A percentile compares a stretch with the other conserved stretches of the same genome.
Conservation (phyloP, 257 asterid species). For the Verbascum thapsus region DNA sequence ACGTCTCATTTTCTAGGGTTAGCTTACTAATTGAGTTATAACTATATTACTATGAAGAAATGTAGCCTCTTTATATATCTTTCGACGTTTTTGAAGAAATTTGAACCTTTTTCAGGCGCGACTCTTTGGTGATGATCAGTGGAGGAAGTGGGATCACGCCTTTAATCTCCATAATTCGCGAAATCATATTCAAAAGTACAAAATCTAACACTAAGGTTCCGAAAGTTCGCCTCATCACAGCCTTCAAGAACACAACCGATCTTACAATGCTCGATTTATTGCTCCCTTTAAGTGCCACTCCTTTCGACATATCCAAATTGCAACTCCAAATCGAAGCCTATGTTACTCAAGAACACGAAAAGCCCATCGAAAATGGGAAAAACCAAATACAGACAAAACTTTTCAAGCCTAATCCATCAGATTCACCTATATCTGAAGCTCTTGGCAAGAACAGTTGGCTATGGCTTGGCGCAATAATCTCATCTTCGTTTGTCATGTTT, state of each 20-base stretch:
- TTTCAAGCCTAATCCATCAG: too few species aligned
- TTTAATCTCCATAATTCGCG: conserved; percentile 44
- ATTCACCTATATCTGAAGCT: too few species aligned
- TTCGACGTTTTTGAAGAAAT: conserved; percentile 16
- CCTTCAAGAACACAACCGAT: conserved; percentile 39
- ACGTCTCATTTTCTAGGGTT: conserved; percentile 40
- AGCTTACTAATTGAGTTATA: too few species aligned
- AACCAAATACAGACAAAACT: conserved; percentile 30
- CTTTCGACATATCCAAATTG: conserved; percentile 26
- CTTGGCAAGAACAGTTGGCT: conserved; percentile 47
- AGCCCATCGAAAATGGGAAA: conserved; percentile 22
- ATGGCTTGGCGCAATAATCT: conserved; percentile 44
- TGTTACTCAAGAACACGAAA: conserved; percentile 37
- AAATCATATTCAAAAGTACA: conserved; percentile 32
- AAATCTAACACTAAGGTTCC: conserved; percentile 30
- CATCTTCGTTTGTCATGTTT: conserved; percentile 47
- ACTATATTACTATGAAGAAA: too few species aligned
- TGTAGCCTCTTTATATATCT: too few species aligned
- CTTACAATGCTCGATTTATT: conserved; percentile 45
- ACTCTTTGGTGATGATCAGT: conserved; percentile 43
- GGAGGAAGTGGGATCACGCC: conserved; percentile 55
- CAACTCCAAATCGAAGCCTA: conserved; percentile 44
- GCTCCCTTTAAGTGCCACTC: conserved; percentile 32
- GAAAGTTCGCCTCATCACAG: conserved; percentile 33
- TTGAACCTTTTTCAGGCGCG: conserved; percentile 35